phyloP scores from a whole-genome alignment of 345 rosid species.

The Arabis hirsuta region DNA sequence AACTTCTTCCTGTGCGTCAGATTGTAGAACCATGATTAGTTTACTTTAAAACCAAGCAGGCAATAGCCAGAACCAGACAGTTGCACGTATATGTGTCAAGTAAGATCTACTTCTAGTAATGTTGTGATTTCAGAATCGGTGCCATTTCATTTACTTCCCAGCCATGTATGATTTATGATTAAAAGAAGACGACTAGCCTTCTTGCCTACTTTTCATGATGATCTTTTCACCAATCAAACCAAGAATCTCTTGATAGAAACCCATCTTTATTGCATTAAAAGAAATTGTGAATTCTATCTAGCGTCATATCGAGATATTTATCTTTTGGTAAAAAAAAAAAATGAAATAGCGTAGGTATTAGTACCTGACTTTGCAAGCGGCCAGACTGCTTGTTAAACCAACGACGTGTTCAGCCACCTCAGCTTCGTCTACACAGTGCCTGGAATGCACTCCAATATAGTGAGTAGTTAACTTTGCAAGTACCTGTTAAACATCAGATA shows the following conservation, averaged over 20 bases:
- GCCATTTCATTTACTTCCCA: background rate
- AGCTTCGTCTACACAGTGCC: conserved; percentile 87
- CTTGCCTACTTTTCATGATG: background rate
- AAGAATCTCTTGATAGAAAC: too few relatives aligned
- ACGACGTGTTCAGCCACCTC: conserved; percentile 85
- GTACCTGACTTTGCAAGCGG: conserved; percentile 82
- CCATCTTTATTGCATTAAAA: background rate
- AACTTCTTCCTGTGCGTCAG: conserved; percentile 65
- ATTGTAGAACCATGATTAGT: background rate
- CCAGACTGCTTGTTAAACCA: conserved; percentile 77
- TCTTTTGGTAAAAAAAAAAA: background rate
- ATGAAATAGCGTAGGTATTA: background rate
- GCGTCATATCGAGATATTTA: background rate
- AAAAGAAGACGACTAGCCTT: background rate
- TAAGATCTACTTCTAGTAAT: background rate
- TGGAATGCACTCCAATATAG: conserved; percentile 67
- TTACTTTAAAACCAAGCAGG: conserved; percentile 13
- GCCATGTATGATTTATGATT: background rate
- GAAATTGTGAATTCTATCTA: background rate
- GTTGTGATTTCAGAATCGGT: background rate
- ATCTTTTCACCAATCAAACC: too few relatives aligned
- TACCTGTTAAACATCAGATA: conserved; percentile 49
- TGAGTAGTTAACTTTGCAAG: conserved; percentile 76
- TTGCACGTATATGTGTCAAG: background rate
- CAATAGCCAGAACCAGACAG: background rate